Conservation (phyloP, 345 rosid genomes). For the Trapa incisa region DNA sequence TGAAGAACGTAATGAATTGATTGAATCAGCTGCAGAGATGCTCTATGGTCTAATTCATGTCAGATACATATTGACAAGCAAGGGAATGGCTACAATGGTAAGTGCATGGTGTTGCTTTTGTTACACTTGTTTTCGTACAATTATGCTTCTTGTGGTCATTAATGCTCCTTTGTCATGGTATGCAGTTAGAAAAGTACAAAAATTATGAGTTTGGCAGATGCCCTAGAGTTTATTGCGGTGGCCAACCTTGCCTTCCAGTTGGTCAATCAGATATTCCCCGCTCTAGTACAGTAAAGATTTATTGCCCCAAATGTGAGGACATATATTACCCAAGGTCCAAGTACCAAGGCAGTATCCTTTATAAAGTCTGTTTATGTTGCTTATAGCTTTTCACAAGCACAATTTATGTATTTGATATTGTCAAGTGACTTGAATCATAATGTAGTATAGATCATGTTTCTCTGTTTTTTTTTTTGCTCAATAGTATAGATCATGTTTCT, state of each 20-base stretch:
- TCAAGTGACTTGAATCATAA: neutral
- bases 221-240: conserved; percentile 97
- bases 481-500: neutral
- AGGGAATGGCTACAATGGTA: conserved; percentile 96
- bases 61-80: conserved; percentile 78
- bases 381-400: neutral
- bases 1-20: conserved; percentile 89
- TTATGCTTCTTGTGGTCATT: conserved; percentile 3
- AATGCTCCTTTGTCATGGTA: conserved; percentile 8
- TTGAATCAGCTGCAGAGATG: conserved; percentile 97
- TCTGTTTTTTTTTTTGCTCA: too few species aligned
- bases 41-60: conserved; percentile 91
- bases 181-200: conserved; percentile 69
- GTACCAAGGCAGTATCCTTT: conserved; percentile 99
- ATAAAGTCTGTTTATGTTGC: neutral
- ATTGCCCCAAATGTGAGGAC: conserved; percentile 96
- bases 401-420: neutral
- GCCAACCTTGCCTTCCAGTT: conserved; percentile 97
- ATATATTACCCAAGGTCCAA: conserved; percentile 92
- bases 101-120: neutral
- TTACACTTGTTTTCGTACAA: neutral
- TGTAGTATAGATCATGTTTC: neutral
- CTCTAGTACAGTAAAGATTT: conserved; percentile 88
- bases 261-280: conserved; percentile 98
- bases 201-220: conserved; percentile 93